Evolutionary conservation across 1,284 basidiomycete species (phyloP), one percentile per base, ranked within the genome.

Genomic region (Apiotrichum sp.): DNA sequence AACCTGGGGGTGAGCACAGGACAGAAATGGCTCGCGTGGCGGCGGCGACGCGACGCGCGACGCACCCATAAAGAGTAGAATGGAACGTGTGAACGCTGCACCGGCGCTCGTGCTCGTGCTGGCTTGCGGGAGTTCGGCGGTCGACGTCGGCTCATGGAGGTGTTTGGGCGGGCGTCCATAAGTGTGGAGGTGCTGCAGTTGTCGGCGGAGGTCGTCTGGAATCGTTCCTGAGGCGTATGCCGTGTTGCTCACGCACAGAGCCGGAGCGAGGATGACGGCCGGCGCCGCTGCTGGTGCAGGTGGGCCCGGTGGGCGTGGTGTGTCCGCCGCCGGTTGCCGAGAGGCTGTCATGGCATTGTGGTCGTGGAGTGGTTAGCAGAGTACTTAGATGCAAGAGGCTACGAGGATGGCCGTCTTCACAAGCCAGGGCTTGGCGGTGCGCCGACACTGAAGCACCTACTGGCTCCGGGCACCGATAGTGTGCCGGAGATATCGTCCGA

Each of bases 31-130:
- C 22, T 22, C 22, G 22, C 22, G 22, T 22, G 22, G 22, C 22
- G 22, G 22, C 22, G 22, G 22, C 22, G 22, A 22, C 22, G 22
- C 22, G 22, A 22, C 22, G 22, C 22, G 22, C 22, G 22, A 38
- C 62, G 53, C 51, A 74, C 74, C 72, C 32, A 74, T 48, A 44
- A 72, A 72, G n/a, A 76, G 57, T 22, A 76, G 64, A 6, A 75
- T 47, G 6, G 69, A 71, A 52, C 74, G 60, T 2, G 74, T 69
- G 22, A 73, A 63, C 11, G 73, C 73, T 4, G 74, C 73, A 14
- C 68, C 66, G 10, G 71, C 69, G 8, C 69, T 72, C 10, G 66
- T 68, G 4, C 57, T 49, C 1, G 66, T 65, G 6, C 62, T 62
- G 22, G 71, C 67, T 9, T 29, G 44, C 14, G 38, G 16, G 6